Evolutionary conservation across 2,329 filamentous ascomycete species (phyloP), one percentile per base, ranked within the genome.

Genomic region (Aureobasidium sp.): DNA sequence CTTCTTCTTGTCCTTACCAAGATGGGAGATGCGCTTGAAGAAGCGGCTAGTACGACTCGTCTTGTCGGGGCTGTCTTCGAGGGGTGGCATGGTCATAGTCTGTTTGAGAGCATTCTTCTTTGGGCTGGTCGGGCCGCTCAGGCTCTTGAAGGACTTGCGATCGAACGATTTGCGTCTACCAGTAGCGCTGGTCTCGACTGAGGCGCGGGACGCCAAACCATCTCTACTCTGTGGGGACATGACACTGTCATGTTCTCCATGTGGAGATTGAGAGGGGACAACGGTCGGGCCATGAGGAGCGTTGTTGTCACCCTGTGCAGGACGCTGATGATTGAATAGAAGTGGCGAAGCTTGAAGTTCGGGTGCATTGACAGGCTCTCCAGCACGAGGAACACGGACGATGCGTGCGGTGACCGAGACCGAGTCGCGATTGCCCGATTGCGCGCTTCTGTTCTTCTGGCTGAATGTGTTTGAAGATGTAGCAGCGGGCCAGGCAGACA

Each of bases 321-420:
- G 37, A 58, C 68, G 71, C 55, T 89, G 75, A 78, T 88, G 76
- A 81, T 89, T 76, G 79, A 94, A 76, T 77, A 80, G 72, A 78
- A 90, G 67, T 72, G 84, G 69, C 72, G 81, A 79, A 76, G 81
- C 70, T 73, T 84, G 75, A 63, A 83, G 71, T 66, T 80, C 78
- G 82, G 75, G 66, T 85, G 83, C 67, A 67, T 68, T 27, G 66
- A 66, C 39, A 66, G 37, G 45, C 29, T 58, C 41, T 30, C 42
- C 27, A 16, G 54, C 42, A 9, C 64, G 69, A 10, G 81, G 78
- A 66, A 89, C 88, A 52, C 90, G 85, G 41, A 96, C 78, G 65
- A 96, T 96, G 57, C 87, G 85, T 53, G 92, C 90, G 21, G 89
- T 94, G 11, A 96, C 91, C 49, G 91, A 92, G n/a, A 96, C 85